phyloP scores from a whole-genome alignment of 371 early-diverging fungal genomes.

The Blakeslea trispora region DNA sequence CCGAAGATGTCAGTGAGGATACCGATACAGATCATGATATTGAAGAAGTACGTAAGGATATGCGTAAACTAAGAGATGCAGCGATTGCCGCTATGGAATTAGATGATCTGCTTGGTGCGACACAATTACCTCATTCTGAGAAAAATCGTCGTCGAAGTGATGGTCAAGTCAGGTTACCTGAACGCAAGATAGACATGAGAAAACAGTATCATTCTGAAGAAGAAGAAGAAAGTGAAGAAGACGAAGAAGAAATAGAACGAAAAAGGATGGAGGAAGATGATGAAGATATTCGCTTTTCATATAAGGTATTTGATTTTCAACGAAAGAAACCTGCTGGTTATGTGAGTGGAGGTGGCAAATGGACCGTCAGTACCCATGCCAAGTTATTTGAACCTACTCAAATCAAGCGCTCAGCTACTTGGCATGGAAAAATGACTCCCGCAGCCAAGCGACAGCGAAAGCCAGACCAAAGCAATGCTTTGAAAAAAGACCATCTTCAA shows the following conservation, averaged over 20 bases:
- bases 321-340: background rate
- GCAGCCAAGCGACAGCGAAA: slow-evolving; percentile 4
- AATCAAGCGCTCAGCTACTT: slow-evolving; percentile 3
- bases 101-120: background rate
- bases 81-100: background rate
- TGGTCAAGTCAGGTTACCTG: background rate
- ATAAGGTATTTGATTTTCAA: background rate
- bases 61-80: background rate
- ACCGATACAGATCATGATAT: background rate
- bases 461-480: background rate
- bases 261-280: background rate
- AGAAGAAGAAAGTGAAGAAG: too few species aligned
- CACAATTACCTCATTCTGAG: background rate
- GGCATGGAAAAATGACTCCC: slow-evolving; percentile 1
- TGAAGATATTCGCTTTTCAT: background rate
- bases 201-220: too few species aligned
- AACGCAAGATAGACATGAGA: too few species aligned
- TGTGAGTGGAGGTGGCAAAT: background rate
- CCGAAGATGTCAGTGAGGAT: background rate
- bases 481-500: background rate
- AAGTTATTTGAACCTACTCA: background rate
- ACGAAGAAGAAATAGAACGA: background rate
- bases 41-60: background rate
- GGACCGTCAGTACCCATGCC: background rate
- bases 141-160: background rate